Conservation (phyloP, 345 rosid species). For the Acer yangbiense region DNA sequence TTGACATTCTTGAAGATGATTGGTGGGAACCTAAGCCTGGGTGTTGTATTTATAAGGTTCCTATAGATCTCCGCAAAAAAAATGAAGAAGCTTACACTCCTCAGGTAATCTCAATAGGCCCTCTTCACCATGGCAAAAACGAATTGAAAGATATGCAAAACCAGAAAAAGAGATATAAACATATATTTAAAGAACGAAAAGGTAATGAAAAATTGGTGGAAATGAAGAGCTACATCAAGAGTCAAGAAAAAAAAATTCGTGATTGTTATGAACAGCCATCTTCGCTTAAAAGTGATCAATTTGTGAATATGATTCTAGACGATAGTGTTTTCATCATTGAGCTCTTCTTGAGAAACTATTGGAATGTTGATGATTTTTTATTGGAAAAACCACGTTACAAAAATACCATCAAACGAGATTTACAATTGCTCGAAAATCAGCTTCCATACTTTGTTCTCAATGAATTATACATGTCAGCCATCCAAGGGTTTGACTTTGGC, state of each 20-base stretch:
- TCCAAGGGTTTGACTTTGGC: too few species aligned
- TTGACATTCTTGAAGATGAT: background rate
- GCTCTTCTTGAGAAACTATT: background rate
- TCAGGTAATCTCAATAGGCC: conserved; percentile 8
- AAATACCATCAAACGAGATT: too few species aligned
- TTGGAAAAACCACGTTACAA: too few species aligned
- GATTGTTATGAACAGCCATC: background rate
- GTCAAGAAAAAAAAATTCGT: background rate
- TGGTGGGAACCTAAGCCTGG: background rate
- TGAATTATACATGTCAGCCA: too few species aligned
- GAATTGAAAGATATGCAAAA: background rate
- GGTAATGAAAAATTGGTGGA: background rate
- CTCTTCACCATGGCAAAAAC: background rate
- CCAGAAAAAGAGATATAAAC: background rate
- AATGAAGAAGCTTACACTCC: conserved; percentile 12
- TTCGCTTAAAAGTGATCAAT: background rate
- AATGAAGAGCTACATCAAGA: background rate
- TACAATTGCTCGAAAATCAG: conserved; percentile 8
- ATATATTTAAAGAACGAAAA: background rate
- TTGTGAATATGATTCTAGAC: background rate
- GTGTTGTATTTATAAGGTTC: background rate
- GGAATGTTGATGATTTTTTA: too few species aligned
- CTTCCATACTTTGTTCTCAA: conserved; percentile 27
- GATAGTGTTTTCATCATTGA: background rate
- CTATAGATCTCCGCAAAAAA: background rate